phyloP scores from a whole-genome alignment of 345 rosid species.

The Citrus cavaleriei region DNA sequence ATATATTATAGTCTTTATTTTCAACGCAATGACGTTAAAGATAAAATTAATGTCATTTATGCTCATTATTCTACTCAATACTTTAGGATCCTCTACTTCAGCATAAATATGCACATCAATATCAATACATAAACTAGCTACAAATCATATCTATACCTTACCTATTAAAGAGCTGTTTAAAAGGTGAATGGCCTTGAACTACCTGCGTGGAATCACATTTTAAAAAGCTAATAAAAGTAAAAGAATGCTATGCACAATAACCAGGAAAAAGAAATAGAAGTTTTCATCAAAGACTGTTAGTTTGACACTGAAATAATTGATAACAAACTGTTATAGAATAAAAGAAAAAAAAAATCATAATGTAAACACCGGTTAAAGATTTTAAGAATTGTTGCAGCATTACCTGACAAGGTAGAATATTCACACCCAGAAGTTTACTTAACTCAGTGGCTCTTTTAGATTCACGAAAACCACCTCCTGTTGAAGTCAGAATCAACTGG shows the following conservation, averaged over 20 bases:
- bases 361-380: background rate
- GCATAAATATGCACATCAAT: background rate
- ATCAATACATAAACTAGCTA: background rate
- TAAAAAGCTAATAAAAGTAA: background rate
- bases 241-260: background rate
- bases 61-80: background rate
- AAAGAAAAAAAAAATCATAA: background rate
- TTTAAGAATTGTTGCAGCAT: background rate
- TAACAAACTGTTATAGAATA: background rate
- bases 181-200: conserved; percentile 84
- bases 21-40: background rate
- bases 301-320: background rate
- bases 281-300: background rate
- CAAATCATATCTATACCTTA: conserved; percentile 5
- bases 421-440: conserved; percentile 52
- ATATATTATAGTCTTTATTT: background rate
- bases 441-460: conserved; percentile 73
- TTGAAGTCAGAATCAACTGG: conserved; percentile 1
- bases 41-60: background rate
- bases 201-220: conserved; percentile 40
- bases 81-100: background rate
- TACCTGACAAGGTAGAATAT: conserved; percentile 71
- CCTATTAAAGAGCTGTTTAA: conserved; percentile 62
- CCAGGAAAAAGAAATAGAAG: background rate
- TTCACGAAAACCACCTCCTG: conserved; percentile 90